Evolutionary conservation across 192 early-diverging fungal genomes (phyloP), one percentile per base, ranked within the genome.

Genomic region (Funneliformis geosporum): DNA sequence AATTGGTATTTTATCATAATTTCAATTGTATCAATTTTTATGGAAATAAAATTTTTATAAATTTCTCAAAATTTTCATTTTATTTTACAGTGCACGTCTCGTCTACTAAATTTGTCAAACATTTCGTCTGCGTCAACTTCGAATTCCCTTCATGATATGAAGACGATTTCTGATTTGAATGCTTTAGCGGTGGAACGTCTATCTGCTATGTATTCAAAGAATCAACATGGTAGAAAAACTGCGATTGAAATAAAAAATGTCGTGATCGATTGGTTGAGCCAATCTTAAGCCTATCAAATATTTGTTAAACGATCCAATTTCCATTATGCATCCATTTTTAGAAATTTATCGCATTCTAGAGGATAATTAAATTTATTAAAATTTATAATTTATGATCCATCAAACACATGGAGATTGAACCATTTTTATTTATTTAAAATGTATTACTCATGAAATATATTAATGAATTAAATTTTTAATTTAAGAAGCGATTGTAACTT

Each of bases 401-500:
- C n/a, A n/a, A n/a, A n/a, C n/a, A n/a, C n/a, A n/a, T n/a, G n/a
- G 33, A 33, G 2, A 2, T 2, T 33, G 33, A 33, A 2, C 33
- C 33, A 33, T 33, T 33, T 33, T 33, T 33, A 33, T 33, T 33
- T n/a, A n/a, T n/a, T n/a, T n/a, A n/a, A n/a, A n/a, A n/a, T n/a
- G n/a, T n/a, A n/a, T 2, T 33, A 33, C 33, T 33, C 33, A 16
- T 50, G 39, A 28, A 44, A 70, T 9, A 27, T 9, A 64, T 2
- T 5, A 75, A 61, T 60, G 11, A 39, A 21, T 33, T 61, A 46
- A 73, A 7, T 70, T 70, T 69, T 12, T 40, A 38, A 39, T 39
- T 86, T 84, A 86, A 75, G 83, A 82, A 78, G 91, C 91, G 85
- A 97, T 95, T 86, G 96, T 97, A 74, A 97, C 96, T 91, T 97